A percentile compares a stretch with the other conserved stretches of the same genome.
Evolutionary conservation across 2,329 filamentous ascomycete species (phyloP).

Genomic region (Teratosphaeria epicoccoides): DNA sequence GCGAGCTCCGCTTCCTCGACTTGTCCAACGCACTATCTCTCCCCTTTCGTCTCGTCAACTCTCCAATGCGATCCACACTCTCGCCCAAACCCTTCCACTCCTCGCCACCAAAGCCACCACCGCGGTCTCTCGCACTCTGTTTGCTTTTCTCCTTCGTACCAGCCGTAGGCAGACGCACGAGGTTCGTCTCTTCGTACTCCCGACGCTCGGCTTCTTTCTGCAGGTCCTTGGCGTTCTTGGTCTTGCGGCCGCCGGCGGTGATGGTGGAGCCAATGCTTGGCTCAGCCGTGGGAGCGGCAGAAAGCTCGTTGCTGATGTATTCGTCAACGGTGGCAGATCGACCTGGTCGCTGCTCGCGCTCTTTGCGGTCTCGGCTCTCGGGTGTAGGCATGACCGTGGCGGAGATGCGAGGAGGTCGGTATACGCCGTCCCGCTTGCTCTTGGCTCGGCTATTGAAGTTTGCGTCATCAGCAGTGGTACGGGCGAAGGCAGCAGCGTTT

Average conservation of each 20-base stretch:
- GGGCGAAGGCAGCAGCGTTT: conserved; percentile 40
- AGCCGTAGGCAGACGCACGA: conserved; percentile 72
- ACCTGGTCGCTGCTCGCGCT: conserved; percentile 52
- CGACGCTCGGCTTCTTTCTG: conserved; percentile 66
- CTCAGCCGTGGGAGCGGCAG: conserved; percentile 66
- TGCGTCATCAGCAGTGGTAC: conserved; percentile 14
- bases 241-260: conserved; percentile 59
- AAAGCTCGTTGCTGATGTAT: conserved; percentile 78
- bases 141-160: conserved; percentile 74
- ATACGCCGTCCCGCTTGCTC: conserved; percentile 54
- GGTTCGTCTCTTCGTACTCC: conserved; percentile 87
- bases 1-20: conserved; percentile 67
- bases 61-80: conserved; percentile 75
- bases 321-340: conserved; percentile 85
- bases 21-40: conserved; percentile 59
- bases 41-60: conserved; percentile 61
- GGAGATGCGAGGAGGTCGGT: conserved; percentile 79
- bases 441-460: conserved; percentile 22
- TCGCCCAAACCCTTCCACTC: conserved; percentile 82
- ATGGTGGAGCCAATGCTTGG: conserved; percentile 91
- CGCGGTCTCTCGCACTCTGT: conserved; percentile 38
- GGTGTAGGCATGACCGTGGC: conserved; percentile 60
- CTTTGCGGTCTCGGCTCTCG: conserved; percentile 48
- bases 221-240: conserved; percentile 66
- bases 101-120: conserved; percentile 71